Conservation (phyloP, 1,284 basidiomycete genomes). For the Serendipita sp. region DNA sequence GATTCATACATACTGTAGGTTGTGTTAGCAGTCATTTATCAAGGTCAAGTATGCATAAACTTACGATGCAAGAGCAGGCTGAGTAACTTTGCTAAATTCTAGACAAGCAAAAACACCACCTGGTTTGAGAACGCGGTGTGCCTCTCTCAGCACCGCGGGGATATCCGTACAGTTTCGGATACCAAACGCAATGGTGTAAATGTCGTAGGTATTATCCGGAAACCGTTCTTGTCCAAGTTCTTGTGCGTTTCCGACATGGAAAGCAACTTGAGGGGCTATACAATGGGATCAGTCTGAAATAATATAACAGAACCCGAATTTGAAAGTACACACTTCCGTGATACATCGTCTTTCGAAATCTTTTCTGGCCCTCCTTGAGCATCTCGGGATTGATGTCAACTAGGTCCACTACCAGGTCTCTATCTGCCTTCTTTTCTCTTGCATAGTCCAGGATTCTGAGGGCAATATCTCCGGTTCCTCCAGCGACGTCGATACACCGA, state of each 20-base stretch:
- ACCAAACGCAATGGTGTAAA: slow-evolving; percentile 98
- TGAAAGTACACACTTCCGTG: slow-evolving; percentile 63
- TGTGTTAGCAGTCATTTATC: slow-evolving; percentile 10
- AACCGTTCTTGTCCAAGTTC: slow-evolving; percentile 53
- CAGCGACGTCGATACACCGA: slow-evolving; percentile 89
- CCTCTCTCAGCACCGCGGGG: slow-evolving; percentile 77
- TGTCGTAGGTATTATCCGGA: slow-evolving; percentile 71
- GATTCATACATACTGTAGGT: slow-evolving; percentile 70
- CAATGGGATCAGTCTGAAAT: slow-evolving; percentile 14
- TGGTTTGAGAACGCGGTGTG: slow-evolving; percentile 88
- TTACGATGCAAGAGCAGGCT: slow-evolving; percentile 77
- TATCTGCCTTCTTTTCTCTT: slow-evolving; percentile 72
- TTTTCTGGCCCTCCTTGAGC: slow-evolving; percentile 82
- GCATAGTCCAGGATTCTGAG: slow-evolving; percentile 87
- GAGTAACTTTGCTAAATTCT: slow-evolving; percentile 90
- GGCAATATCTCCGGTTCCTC: slow-evolving; percentile 97
- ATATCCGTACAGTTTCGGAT: slow-evolving; percentile 97
- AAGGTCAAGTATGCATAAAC: slow-evolving; percentile 21
- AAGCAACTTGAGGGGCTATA: slow-evolving; percentile 82
- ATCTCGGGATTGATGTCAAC: slow-evolving; percentile 94
- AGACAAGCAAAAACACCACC: slow-evolving; percentile 93
- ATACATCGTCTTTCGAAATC: slow-evolving; percentile 93
- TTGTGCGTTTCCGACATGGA: slow-evolving; percentile 91
- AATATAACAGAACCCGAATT: not conserved
- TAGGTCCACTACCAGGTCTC: slow-evolving; percentile 80